phyloP scores from a whole-genome alignment of 768 basidiomycete genomes.

The Lentinula detonsa region DNA sequence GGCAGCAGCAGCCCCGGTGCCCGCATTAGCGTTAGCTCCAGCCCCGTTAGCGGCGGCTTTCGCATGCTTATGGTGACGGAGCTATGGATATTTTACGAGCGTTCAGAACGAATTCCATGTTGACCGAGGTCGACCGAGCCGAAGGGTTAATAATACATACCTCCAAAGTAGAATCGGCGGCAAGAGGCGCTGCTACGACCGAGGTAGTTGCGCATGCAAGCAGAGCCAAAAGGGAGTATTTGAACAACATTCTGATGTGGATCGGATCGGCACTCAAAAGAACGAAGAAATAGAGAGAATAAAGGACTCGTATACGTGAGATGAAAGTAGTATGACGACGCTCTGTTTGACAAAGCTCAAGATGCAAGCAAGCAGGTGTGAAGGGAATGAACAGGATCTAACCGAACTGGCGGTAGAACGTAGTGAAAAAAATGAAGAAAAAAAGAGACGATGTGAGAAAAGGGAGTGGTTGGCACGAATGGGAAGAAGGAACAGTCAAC shows the following conservation, averaged over 20 bases:
- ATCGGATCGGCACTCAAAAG: neutral
- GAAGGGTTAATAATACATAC: slow-evolving; percentile 2
- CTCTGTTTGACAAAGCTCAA: neutral
- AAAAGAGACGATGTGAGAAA: neutral
- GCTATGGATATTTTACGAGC: neutral
- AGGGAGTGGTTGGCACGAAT: neutral
- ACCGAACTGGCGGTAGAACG: neutral
- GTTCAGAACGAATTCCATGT: neutral
- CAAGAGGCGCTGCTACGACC: slow-evolving; percentile 19
- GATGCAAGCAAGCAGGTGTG: neutral
- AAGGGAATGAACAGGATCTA: neutral
- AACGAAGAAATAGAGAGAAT: neutral
- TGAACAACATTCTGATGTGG: slow-evolving; percentile 20
- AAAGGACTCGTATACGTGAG: neutral
- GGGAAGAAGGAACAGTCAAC: neutral
- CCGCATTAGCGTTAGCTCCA: neutral
- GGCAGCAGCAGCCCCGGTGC: neutral
- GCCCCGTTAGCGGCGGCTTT: neutral
- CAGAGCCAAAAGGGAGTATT: slow-evolving; percentile 18
- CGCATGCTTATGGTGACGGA: neutral
- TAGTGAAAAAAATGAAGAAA: neutral
- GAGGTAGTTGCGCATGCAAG: slow-evolving; percentile 17
- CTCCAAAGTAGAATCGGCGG: slow-evolving; percentile 12
- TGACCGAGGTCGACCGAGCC: too few species aligned
- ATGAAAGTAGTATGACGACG: neutral